Evolutionary conservation across 768 basidiomycete genomes (phyloP).

Genomic region (Flagelloscypha sp.): DNA sequence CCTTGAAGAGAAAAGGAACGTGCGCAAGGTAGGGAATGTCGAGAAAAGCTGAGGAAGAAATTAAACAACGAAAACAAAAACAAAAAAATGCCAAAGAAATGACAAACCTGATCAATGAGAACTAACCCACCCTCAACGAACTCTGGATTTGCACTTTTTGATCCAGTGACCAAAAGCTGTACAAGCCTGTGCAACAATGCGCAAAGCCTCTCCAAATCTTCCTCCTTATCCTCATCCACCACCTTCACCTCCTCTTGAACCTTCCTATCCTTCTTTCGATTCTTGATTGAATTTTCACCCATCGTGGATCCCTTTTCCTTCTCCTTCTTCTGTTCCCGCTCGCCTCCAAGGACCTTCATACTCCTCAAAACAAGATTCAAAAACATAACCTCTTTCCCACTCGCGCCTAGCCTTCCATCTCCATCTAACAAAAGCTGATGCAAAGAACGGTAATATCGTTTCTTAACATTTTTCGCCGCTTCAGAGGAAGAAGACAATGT

Average conservation of each 20-base stretch:
- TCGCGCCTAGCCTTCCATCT: constrained; percentile 72
- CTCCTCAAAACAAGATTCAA: constrained; percentile 90
- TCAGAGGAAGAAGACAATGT: constrained; percentile 39
- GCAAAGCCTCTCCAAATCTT: constrained; percentile 51
- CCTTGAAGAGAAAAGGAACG: too few relatives aligned
- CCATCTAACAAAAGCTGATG: too few relatives aligned
- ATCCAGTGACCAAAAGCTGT: constrained; percentile 66
- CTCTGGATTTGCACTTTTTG: constrained; percentile 69
- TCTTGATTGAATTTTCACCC: too few relatives aligned
- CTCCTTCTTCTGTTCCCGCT: too few relatives aligned
- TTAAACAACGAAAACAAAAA: background rate
- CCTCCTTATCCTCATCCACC: too few relatives aligned
- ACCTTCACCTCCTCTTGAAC: too few relatives aligned
- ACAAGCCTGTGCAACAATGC: constrained; percentile 79
- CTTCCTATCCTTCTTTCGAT: too few relatives aligned
- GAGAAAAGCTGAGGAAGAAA: constrained; percentile 29
- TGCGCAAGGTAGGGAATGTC: constrained; percentile 32
- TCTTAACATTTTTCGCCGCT: constrained; percentile 40
- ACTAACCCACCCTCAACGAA: constrained; percentile 86
- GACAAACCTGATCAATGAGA: constrained; percentile 76
- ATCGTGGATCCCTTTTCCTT: too few relatives aligned
- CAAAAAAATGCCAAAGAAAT: background rate
- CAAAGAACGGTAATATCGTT: constrained; percentile 76
- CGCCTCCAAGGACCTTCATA: constrained; percentile 53
- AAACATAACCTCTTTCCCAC: constrained; percentile 95